Evolutionary conservation across 176 grass and related monocot genomes (phyloP).

Genomic region (Phragmites australis): DNA sequence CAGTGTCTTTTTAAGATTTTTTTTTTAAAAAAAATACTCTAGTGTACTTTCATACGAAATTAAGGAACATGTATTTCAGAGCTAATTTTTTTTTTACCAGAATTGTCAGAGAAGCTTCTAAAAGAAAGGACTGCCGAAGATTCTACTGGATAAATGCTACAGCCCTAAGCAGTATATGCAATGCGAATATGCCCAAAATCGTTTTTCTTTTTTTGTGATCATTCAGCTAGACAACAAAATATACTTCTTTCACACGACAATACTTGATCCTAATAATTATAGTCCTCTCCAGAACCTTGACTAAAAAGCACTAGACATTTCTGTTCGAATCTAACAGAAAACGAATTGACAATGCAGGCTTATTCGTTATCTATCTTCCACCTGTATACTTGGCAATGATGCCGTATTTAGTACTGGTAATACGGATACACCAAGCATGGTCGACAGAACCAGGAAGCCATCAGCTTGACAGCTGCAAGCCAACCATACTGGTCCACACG

Average conservation of each 20-base stretch:
- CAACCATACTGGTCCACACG: constrained; percentile 50
- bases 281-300: constrained; percentile 14
- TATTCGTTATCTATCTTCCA: constrained; percentile 20
- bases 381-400: constrained; percentile 42
- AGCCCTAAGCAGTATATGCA: not conserved
- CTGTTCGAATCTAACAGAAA: constrained; percentile 22
- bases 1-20: not conserved
- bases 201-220: not conserved
- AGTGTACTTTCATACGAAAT: not conserved
- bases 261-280: constrained; percentile 26
- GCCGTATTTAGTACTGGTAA: constrained; percentile 40
- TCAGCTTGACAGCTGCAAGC: constrained; percentile 55
- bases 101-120: not conserved
- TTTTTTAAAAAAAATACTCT: not conserved
- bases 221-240: not conserved
- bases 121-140: not conserved
- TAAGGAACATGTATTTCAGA: not conserved
- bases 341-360: not conserved
- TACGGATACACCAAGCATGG: constrained; percentile 31
- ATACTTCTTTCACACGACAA: not conserved
- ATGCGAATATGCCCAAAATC: not conserved
- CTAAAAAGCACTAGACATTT: constrained; percentile 21
- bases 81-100: no score
- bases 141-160: not conserved
- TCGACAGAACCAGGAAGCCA: constrained; percentile 38